These are phyloP conservation scores for Phytophthora citricola DNA, from an alignment of 352 stramenopile species.

Conservation along the genomic window DNA sequence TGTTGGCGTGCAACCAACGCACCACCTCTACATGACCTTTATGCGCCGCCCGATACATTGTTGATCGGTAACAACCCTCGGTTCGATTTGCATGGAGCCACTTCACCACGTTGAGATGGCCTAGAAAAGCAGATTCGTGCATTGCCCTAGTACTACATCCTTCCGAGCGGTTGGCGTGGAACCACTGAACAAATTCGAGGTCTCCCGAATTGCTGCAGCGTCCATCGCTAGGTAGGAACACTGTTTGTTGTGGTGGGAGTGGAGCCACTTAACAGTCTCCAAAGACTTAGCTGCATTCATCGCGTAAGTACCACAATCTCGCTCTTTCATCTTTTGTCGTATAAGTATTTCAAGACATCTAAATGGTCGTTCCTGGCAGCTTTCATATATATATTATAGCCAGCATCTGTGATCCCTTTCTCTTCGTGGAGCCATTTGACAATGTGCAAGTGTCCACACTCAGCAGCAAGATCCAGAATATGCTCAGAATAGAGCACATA, in stretches of 20 bases:
- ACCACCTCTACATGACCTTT: not conserved
- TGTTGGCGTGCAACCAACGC: conserved; percentile 1
- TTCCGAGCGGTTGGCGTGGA: not conserved
- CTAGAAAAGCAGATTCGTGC: not conserved
- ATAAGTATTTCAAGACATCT: too few species aligned
- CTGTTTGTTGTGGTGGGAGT: not conserved
- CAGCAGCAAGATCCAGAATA: not conserved
- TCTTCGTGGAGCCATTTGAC: conserved; percentile 5
- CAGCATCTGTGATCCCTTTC: not conserved
- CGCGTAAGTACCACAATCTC: too few species aligned
- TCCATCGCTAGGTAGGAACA: not conserved
- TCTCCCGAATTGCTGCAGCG: not conserved
- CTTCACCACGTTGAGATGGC: conserved; percentile 2
- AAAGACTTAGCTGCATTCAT: too few species aligned
- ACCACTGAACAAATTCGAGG: not conserved
- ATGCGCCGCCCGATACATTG: not conserved
- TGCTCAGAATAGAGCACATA: too few species aligned
- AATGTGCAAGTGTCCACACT: not conserved
- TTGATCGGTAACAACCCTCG: not conserved
- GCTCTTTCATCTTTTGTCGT: too few species aligned
- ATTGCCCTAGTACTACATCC: not conserved
- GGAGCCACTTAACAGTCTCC: not conserved
- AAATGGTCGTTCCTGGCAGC: too few species aligned
- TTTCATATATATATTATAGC: not conserved
- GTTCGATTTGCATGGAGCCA: conserved; percentile 7